Base-by-base conservation (phyloP, 2,329 filamentous ascomycete genomes). In the Fusarium odoratissimum region DNA sequence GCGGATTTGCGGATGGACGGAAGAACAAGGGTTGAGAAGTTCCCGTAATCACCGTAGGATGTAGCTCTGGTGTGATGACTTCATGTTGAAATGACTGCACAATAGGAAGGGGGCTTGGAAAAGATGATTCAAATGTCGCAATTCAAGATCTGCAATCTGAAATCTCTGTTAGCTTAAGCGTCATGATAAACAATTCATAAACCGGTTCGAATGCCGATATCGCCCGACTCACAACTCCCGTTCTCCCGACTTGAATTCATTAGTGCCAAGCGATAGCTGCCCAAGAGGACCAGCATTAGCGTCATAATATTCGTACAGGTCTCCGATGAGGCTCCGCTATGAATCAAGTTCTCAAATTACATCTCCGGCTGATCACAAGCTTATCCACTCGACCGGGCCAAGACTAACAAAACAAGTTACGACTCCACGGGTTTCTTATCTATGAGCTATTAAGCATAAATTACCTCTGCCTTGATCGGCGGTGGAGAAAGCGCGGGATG, bases 361-460 rank as follows among this genome's bases (percentile, higher is more conserved):
- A 52, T 41, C 23, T 35, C 19, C 19, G 40, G 23, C 30, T 9
- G 21, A 17, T 25, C n/a, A 35, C 51, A 56, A 30, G 25, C 25
- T 60, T 42, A 37, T n/a, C 64, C 64, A 67, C 63, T 51, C 21
- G 8, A 23, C 46, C 63, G 31, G 49, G 42, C 63, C 63, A 56
- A 63, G 37, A 44, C 28, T 28, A 41, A 33, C 30, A 38, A 42
- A 57, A 37, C 37, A 57, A 33, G 49, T n/a, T 38, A 31, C 17
- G 7, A 21, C 44, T 61, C 41, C 55, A 67, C 55, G 54, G 33
- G 6, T 21, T 44, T 35, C 64, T 69, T 69, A 69, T 69, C 66
- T 64, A 33, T 69, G 64, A 69, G 64, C 44, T 52, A 69, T 57
- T 69, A 69, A 69, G 64, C 66, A 69, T 69, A 69, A 54, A 69